Evolutionary conservation across 1,284 basidiomycete species (phyloP).

Genomic region (Cronartium quercuum): DNA sequence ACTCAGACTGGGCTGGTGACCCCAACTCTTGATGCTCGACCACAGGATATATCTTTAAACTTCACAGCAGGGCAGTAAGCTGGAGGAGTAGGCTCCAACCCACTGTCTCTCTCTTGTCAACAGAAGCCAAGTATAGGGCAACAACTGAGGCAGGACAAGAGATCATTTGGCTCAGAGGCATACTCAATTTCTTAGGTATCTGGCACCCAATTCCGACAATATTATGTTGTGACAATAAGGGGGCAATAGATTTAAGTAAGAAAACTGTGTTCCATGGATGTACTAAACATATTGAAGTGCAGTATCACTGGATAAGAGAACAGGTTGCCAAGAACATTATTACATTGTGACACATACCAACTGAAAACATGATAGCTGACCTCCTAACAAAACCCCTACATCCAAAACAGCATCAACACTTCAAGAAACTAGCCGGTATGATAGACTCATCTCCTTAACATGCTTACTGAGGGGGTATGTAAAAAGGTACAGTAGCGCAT

Average conservation of each 20-base stretch:
- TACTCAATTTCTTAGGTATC: neutral
- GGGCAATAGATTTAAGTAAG: neutral
- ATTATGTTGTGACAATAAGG: neutral
- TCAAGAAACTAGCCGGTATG: no score
- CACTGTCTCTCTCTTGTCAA: slow-evolving; percentile 20
- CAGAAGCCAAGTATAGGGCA: slow-evolving; percentile 33
- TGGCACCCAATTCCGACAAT: neutral
- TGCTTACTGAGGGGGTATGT: no score
- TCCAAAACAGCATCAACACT: no score
- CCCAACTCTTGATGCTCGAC: slow-evolving; percentile 9
- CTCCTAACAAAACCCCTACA: neutral
- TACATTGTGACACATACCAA: neutral
- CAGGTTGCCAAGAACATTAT: neutral
- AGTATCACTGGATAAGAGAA: neutral
- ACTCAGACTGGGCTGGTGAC: slow-evolving; percentile 39
- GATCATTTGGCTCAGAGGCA: neutral
- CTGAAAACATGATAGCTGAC: neutral
- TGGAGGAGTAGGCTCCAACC: slow-evolving; percentile 23
- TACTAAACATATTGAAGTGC: no score
- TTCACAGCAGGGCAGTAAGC: slow-evolving; percentile 18
- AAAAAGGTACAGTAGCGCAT: no score
- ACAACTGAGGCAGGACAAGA: slow-evolving; percentile 2
- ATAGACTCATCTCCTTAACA: no score
- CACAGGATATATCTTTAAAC: slow-evolving; percentile 19
- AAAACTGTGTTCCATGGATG: neutral